Base-by-base conservation (phyloP, 2,329 filamentous ascomycete species). In the Talaromyces sp. region DNA sequence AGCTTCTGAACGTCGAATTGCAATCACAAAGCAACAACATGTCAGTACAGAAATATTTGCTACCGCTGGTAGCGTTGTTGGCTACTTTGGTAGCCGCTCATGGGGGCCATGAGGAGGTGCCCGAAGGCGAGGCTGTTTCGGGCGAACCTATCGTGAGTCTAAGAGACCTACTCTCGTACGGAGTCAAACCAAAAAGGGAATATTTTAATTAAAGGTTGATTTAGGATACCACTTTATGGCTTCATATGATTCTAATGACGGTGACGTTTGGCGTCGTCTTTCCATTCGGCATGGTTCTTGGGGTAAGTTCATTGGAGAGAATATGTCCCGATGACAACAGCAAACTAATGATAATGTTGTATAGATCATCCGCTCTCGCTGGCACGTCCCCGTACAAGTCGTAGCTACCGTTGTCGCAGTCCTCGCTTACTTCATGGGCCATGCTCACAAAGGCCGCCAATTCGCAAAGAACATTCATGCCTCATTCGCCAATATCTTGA, bases 201-300 rank as follows among this genome's bases (percentile, higher is more conserved):
- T 19, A 47, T 35, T 60, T 62, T 68, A 68, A 59, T 67, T 63
- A 43, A 27, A 50, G 9, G 27, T 33, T 43, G 7, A 64, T 19
- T 14, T 70, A 86, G 83, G 95, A 98, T 77, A 85, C 89, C 49
- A 92, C 88, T 72, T 79, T 99, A 86, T 99, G 95, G 95, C 84
- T 90, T 70, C 95, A 99, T 79, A 98, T 99, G 73, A 84, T 97
- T 66, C 79, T 96, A 54, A 93, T 97, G 84, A 90, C 89, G 76
- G 74, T 95, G 66, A 88, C 93, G 65, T 98, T 96, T 83, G 95
- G 95, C 67, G 84, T 99, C 70, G 86, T 98, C 66, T 98, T 97
- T 73, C 95, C 95, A 11, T 84, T 92, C 16, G 95, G 95, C 71
- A 98, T 99, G 94, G 93, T 98, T 49, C 83, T 97, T 19, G 94